Conservation (phyloP, 352 stramenopile genomes). For the Phytophthora quininea region DNA sequence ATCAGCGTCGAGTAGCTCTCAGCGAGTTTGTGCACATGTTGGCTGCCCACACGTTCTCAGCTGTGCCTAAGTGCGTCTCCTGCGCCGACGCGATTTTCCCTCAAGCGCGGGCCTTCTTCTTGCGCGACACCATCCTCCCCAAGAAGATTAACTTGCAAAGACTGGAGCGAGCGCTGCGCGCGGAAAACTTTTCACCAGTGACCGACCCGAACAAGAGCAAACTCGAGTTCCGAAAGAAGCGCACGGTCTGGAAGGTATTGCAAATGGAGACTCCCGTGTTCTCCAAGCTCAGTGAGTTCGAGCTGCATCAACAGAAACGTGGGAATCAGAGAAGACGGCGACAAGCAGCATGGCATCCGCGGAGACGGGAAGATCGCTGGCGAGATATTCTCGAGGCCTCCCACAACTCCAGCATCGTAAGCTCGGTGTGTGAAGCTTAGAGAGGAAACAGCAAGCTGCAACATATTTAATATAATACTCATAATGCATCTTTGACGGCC, state of each 20-base stretch:
- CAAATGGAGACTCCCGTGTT: constrained; percentile 71
- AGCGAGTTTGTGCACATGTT: constrained; percentile 66
- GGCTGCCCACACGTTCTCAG: constrained; percentile 73
- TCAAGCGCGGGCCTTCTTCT: constrained; percentile 73
- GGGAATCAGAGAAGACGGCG: constrained; percentile 3
- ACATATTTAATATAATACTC: no score
- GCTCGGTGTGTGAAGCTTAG: constrained; percentile 10
- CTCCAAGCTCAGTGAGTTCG: constrained; percentile 47
- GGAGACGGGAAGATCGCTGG: constrained; percentile 18
- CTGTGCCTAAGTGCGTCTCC: constrained; percentile 70
- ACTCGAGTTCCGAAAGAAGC: constrained; percentile 72
- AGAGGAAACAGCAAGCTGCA: neutral
- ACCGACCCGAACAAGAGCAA: constrained; percentile 77
- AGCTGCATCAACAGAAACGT: constrained; percentile 25
- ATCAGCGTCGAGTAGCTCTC: constrained; percentile 51
- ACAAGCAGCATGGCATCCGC: constrained; percentile 6
- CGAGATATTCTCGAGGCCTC: constrained; percentile 8
- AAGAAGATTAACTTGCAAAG: constrained; percentile 34
- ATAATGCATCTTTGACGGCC: no score
- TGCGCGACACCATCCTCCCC: constrained; percentile 24
- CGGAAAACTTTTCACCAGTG: constrained; percentile 65
- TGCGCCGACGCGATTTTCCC: constrained; percentile 67
- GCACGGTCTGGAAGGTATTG: constrained; percentile 63
- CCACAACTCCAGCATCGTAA: constrained; percentile 3
- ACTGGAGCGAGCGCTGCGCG: constrained; percentile 40